These are phyloP conservation scores for Podospora bellae-mahoneyi DNA, from an alignment of 495 filamentous ascomycete genomes.

Conservation along the genomic window DNA sequence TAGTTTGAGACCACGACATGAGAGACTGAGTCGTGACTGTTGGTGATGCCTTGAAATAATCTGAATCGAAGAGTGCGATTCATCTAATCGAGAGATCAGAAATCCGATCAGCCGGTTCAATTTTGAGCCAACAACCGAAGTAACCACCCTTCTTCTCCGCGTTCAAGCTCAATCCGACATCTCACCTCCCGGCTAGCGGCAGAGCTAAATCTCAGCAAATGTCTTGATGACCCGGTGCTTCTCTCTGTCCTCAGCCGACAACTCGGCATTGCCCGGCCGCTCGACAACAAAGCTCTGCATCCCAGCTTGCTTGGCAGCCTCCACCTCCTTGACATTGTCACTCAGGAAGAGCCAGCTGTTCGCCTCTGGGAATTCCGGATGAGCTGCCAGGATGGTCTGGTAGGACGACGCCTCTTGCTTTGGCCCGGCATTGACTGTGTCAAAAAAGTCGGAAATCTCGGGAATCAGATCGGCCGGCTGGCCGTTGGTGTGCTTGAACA, in stretches of 20 bases:
- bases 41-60: not conserved
- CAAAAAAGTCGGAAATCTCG: constrained; percentile 59
- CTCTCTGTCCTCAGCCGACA: constrained; percentile 45
- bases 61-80: not conserved
- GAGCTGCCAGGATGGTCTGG: constrained; percentile 49
- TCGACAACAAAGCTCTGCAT: constrained; percentile 60
- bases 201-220: constrained; percentile 40
- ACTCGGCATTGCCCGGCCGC: constrained; percentile 59
- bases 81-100: not conserved
- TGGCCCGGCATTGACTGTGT: constrained; percentile 69
- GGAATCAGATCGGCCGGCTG: constrained; percentile 53
- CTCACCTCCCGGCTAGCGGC: not conserved
- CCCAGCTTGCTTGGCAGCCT: constrained; percentile 60
- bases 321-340: constrained; percentile 67
- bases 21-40: not conserved
- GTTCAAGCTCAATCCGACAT: not conserved
- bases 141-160: not conserved
- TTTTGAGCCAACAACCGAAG: not conserved
- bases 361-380: constrained; percentile 35
- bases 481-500: constrained; percentile 63
- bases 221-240: constrained; percentile 44
- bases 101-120: not conserved
- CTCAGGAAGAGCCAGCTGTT: constrained; percentile 63
- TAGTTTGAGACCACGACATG: not conserved
- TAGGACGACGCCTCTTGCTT: constrained; percentile 63